These are phyloP conservation scores for Kokia cookei DNA, from an alignment of 441 rosid species.

Conservation along the genomic window DNA sequence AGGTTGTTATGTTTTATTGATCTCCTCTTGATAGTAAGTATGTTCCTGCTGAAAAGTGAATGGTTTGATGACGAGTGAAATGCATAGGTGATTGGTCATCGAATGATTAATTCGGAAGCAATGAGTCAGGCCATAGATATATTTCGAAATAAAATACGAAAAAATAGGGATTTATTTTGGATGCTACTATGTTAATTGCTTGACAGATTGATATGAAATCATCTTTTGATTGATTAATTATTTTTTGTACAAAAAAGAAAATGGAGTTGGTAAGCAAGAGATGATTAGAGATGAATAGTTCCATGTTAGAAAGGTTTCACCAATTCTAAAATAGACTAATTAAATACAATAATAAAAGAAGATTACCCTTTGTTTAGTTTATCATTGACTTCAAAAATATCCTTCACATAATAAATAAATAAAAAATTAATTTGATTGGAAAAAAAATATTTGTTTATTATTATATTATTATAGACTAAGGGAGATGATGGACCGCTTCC, in stretches of 20 bases:
- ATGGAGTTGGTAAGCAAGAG: not conserved
- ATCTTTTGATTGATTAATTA: not conserved
- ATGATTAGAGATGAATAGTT: not conserved
- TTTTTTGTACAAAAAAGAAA: not conserved
- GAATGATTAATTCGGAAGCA: too few relatives aligned
- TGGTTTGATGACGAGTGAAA: too few relatives aligned
- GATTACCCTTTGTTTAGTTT: not conserved
- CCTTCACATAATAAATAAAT: conserved; percentile 27
- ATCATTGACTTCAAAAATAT: conserved; percentile 33
- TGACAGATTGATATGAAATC: not conserved
- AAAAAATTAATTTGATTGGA: not conserved
- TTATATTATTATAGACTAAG: not conserved
- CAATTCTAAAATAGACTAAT: conserved; percentile 1
- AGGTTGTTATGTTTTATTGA: rapidly evolving
- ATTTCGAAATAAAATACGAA: not conserved
- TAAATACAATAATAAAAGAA: not conserved
- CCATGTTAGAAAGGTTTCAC: not conserved
- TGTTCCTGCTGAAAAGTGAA: too few relatives aligned
- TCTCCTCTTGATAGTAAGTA: too few relatives aligned
- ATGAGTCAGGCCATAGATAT: too few relatives aligned
- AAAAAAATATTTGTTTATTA: not conserved
- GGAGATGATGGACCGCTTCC: conserved; percentile 48
- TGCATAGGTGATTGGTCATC: too few relatives aligned
- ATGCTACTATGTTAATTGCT: not conserved
- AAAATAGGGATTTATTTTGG: not conserved